phyloP scores from a whole-genome alignment of 345 rosid species.

The Nasturtium officinale region DNA sequence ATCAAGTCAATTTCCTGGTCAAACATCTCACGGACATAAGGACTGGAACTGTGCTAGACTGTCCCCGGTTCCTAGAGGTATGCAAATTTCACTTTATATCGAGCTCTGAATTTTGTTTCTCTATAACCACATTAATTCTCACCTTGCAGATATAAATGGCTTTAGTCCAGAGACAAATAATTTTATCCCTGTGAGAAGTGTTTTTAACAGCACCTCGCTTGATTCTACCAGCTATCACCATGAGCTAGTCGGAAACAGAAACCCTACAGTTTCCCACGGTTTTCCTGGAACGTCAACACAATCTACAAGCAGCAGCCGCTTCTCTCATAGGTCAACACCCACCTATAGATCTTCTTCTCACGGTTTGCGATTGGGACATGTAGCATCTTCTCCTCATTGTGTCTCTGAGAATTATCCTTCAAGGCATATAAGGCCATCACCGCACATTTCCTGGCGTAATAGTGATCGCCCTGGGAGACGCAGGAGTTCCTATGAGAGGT shows the following conservation, averaged over 20 bases:
- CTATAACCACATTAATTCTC: conserved; percentile 16
- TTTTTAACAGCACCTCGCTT: conserved; percentile 46
- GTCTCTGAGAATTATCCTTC: conserved; percentile 59
- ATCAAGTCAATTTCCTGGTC: conserved; percentile 52
- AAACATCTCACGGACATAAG: conserved; percentile 45
- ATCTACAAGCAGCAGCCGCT: conserved; percentile 54
- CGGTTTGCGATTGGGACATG: conserved; percentile 54
- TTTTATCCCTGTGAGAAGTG: conserved; percentile 49
- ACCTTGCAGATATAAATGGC: conserved; percentile 59
- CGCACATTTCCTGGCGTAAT: conserved; percentile 60
- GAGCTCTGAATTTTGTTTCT: not conserved
- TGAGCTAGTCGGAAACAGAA: conserved; percentile 55
- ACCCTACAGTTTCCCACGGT: conserved; percentile 51
- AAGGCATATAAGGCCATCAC: conserved; percentile 63
- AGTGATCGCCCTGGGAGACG: conserved; percentile 68
- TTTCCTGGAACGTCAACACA: conserved; percentile 54
- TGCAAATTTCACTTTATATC: conserved; percentile 47
- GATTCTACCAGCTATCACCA: conserved; percentile 57
- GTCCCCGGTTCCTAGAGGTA: conserved; percentile 61
- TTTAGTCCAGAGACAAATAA: conserved; percentile 55
- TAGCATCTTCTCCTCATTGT: conserved; percentile 52
- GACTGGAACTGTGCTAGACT: conserved; percentile 63
- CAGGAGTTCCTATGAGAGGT: conserved; percentile 66
- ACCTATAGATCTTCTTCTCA: conserved; percentile 67
- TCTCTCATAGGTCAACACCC: conserved; percentile 65